Evolutionary conservation across 495 filamentous ascomycete species (phyloP), one percentile per base, ranked within the genome.

Genomic region (Podospora didyma): DNA sequence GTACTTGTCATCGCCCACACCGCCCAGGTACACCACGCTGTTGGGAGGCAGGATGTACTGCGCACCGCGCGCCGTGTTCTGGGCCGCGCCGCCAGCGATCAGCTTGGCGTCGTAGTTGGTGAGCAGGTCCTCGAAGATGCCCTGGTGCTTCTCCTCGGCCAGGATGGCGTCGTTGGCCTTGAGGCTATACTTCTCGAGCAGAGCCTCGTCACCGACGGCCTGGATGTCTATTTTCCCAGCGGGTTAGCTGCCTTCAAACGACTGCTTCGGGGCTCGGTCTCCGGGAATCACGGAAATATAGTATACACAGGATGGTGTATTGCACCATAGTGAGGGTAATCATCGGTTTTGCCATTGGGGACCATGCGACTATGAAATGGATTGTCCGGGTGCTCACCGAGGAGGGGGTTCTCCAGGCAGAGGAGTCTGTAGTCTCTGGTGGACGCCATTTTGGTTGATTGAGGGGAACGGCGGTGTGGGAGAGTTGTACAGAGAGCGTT

Each of bases 151-250:
- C 52, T 88, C 82, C 73, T 95, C 91, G 28, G 93, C 93, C 52
- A 99, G 88, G 73, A 99, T 97, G 56, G 95, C 94, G 74, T 97
- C 93, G 78, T 99, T 96, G 69, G 84, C 76, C 77, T 97, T 97
- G 61, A 99, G 81, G 39, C 80, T 84, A 71, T 99, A 99, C 78
- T 96, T 94, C 54, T 92, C 76, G 47, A 97, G 86, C 23, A 99
- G 82, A 17, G 84, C 82, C 62, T 86, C 81, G 70, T 90, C 84
- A 59, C 88, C 92, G 64, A 85, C 79, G 62, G 86, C 92, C 78
- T 96, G 92, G 72, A 98, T 97, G 73, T 98, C 92, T 94, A 66
- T 44, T 56, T 23, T 35, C 44, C 37, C 44, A 23, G 50, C 31
- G 19, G 45, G 31, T 11, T 3, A 31, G 26, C 9, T 31, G 26